These are phyloP conservation scores for Globisporangium recalcitrans DNA, from an alignment of 352 stramenopile species.

Conservation along the genomic window DNA sequence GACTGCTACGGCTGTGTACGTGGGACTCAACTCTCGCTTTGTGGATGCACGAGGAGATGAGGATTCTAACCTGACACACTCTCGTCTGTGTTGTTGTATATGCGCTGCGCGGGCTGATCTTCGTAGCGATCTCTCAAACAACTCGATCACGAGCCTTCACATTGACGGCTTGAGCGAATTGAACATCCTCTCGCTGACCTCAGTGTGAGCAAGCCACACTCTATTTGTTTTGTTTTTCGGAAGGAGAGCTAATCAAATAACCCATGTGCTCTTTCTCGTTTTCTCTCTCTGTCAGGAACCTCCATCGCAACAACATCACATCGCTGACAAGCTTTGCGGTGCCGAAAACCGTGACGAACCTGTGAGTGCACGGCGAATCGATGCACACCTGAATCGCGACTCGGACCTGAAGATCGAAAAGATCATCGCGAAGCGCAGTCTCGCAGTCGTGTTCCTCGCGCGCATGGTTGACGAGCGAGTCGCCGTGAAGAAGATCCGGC, in stretches of 20 bases:
- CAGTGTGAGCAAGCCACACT: background rate
- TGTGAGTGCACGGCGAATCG: constrained; percentile 5
- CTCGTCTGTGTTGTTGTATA: too few species aligned
- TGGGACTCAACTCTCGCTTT: background rate
- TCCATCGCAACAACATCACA: constrained; percentile 6
- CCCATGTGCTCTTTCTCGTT: background rate
- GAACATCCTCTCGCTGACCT: background rate
- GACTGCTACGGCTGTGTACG: background rate
- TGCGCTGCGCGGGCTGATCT: too few species aligned
- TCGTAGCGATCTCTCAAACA: constrained; percentile 12
- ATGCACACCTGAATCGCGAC: too few species aligned
- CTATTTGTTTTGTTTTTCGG: background rate
- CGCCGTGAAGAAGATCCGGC: constrained; percentile 18
- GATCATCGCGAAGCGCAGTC: constrained; percentile 9
- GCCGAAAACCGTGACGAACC: constrained; percentile 3
- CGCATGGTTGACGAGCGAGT: constrained; percentile 12
- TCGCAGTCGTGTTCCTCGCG: constrained; percentile 15
- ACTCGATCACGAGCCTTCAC: constrained; percentile 13
- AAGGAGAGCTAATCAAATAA: background rate
- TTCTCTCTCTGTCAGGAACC: background rate
- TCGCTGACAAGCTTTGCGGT: constrained; percentile 9
- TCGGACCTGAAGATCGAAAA: constrained; percentile 13
- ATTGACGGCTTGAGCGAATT: background rate
- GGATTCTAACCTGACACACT: too few species aligned
- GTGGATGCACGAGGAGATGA: background rate